These are phyloP conservation scores for Ascochyta pisi DNA, from an alignment of 2,329 filamentous ascomycete species.

Conservation along the genomic window DNA sequence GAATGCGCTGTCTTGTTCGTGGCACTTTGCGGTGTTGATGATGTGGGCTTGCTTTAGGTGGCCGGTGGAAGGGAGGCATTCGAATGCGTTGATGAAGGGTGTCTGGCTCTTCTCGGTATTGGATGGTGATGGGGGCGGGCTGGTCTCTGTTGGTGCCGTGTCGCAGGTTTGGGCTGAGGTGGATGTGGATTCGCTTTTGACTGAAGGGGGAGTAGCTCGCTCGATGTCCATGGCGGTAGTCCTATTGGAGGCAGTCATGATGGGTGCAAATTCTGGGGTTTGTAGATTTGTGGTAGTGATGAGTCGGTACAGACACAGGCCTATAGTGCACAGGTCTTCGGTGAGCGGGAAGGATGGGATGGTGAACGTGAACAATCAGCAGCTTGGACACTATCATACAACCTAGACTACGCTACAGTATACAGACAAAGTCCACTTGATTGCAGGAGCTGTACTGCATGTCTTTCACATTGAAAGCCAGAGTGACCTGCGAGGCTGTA, in stretches of 20 bases:
- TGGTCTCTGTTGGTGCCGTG: not conserved
- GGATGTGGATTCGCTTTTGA: not conserved
- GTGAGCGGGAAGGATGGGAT: not conserved
- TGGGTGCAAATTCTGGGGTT: not conserved
- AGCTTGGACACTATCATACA: no score
- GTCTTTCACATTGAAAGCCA: not conserved
- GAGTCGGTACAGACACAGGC: no score
- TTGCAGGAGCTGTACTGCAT: no score
- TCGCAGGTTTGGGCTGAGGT: not conserved
- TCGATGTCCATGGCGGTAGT: not conserved
- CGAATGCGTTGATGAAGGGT: constrained; percentile 15
- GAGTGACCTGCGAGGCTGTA: not conserved
- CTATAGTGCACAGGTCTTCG: not conserved
- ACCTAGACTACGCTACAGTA: no score
- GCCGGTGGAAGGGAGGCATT: constrained; percentile 7
- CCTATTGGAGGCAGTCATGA: not conserved
- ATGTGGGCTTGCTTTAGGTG: constrained; percentile 9
- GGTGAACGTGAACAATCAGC: constrained; percentile 4
- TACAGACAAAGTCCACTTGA: no score
- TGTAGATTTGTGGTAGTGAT: no score
- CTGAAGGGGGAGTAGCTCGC: not conserved
- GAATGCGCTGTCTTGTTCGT: not conserved
- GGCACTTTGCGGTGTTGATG: constrained; percentile 6
- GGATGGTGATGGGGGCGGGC: not conserved
- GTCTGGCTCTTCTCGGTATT: not conserved